Conservation (phyloP, 352 stramenopile genomes). For the Thraustochytrium striatum region DNA sequence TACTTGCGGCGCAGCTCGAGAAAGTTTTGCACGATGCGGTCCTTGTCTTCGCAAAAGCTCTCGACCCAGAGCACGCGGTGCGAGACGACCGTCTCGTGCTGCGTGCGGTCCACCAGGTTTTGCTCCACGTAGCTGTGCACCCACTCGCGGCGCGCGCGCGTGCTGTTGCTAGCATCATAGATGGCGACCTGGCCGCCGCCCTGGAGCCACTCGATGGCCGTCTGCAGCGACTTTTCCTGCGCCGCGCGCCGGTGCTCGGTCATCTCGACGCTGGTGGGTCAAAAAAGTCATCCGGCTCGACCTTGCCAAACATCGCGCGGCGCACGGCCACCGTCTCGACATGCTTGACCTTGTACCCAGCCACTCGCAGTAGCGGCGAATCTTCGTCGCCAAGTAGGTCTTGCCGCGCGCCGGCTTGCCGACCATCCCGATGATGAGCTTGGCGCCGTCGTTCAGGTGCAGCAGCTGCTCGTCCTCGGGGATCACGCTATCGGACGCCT, state of each 20-base stretch:
- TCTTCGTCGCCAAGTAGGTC: constrained; percentile 81
- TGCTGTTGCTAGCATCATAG: constrained; percentile 85
- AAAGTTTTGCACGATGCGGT: constrained; percentile 48
- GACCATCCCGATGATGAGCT: constrained; percentile 81
- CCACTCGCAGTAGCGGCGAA: constrained; percentile 81
- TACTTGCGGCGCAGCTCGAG: constrained; percentile 56
- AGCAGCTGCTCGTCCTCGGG: constrained; percentile 41
- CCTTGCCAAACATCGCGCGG: constrained; percentile 56
- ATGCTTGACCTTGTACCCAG: constrained; percentile 74
- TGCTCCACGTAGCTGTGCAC: constrained; percentile 57
- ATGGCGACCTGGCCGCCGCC: constrained; percentile 73
- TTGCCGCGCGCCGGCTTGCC: constrained; percentile 81
- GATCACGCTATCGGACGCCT: constrained; percentile 14
- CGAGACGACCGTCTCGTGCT: constrained; percentile 37
- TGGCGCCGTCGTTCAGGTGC: constrained; percentile 53
- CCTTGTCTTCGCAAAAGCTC: constrained; percentile 58
- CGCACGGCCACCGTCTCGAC: constrained; percentile 76
- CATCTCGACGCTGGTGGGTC: constrained; percentile 68
- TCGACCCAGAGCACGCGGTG: constrained; percentile 51
- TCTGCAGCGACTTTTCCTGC: constrained; percentile 72
- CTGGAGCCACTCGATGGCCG: constrained; percentile 73
- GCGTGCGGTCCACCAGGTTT: constrained; percentile 49
- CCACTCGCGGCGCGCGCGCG: constrained; percentile 58
- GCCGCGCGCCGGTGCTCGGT: constrained; percentile 71
- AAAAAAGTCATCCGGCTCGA: constrained; percentile 74